phyloP scores from a whole-genome alignment of 306 rosid species.

The Cucumis hystrix region DNA sequence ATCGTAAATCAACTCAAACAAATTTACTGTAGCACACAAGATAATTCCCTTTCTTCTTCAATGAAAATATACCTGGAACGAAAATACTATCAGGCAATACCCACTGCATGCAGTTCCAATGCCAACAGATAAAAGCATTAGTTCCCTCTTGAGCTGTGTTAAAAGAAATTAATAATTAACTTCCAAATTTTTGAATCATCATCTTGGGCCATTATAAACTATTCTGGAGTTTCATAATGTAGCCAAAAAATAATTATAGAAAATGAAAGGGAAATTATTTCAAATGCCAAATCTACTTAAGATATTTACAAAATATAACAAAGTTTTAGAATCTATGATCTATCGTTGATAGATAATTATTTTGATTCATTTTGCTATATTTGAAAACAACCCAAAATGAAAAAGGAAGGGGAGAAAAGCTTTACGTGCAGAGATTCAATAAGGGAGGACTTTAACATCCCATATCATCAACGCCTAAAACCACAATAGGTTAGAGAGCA shows the following conservation, averaged over 20 bases:
- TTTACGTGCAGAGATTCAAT: neutral
- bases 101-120: slow-evolving; percentile 76
- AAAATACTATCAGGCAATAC: slow-evolving; percentile 59
- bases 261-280: too few species aligned
- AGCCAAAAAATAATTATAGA: neutral
- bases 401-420: neutral
- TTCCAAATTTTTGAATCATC: neutral
- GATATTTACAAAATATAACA: too few species aligned
- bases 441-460: neutral
- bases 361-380: too few species aligned
- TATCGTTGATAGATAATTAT: too few species aligned
- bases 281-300: too few species aligned
- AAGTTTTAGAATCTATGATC: too few species aligned
- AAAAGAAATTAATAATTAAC: slow-evolving; percentile 14
- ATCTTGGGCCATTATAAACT: neutral
- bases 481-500: neutral
- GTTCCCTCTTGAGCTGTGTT: slow-evolving; percentile 80
- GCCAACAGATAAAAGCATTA: slow-evolving; percentile 61
- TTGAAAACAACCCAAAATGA: neutral
- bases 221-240: neutral
- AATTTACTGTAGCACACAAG: neutral
- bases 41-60: neutral
- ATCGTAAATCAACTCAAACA: neutral
- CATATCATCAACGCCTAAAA: neutral
- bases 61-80: slow-evolving; percentile 53